phyloP scores from a whole-genome alignment of 306 rosid species.

The Cucumis sativus region DNA sequence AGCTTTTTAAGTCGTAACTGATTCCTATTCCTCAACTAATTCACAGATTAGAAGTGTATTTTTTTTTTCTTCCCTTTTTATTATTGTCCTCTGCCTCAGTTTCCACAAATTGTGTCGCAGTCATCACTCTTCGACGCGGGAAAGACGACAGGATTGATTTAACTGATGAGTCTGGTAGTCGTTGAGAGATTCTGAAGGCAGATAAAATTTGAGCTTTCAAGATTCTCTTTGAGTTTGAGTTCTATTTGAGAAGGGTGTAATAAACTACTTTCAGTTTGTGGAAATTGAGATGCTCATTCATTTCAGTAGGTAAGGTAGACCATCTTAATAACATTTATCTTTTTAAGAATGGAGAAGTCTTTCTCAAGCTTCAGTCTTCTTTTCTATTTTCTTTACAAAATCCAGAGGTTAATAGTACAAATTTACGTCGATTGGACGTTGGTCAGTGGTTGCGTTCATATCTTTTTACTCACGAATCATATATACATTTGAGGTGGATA shows the following conservation, averaged over 20 bases:
- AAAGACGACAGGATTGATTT: conserved; percentile 17
- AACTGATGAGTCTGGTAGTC: conserved; percentile 1
- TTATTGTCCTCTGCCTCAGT: not conserved
- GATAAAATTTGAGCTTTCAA: conserved; percentile 6
- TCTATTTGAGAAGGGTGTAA: conserved; percentile 14
- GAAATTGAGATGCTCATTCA: not conserved
- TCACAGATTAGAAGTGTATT: not conserved
- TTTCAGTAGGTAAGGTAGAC: not conserved
- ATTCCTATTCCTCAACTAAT: conserved; percentile 13
- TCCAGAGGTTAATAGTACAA: no score
- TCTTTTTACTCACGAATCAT: no score
- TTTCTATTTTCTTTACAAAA: no score
- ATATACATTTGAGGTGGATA: no score
- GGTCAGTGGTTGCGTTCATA: no score
- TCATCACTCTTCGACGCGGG: conserved; percentile 35
- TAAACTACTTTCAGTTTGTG: conserved; percentile 5
- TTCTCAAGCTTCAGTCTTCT: not conserved
- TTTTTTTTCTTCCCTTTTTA: not conserved
- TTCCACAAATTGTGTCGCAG: conserved; percentile 10
- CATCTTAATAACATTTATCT: not conserved
- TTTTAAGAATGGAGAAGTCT: not conserved
- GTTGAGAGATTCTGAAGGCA: conserved; percentile 19
- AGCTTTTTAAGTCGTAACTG: conserved; percentile 35
- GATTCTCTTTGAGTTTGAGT: conserved; percentile 18
- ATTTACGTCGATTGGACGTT: no score